A percentile compares a stretch with the other conserved stretches of the same genome.
These are phyloP conservation scores for Scedosporium aurantiacum DNA, from an alignment of 2,329 filamentous ascomycete genomes.

Conservation along the genomic window DNA sequence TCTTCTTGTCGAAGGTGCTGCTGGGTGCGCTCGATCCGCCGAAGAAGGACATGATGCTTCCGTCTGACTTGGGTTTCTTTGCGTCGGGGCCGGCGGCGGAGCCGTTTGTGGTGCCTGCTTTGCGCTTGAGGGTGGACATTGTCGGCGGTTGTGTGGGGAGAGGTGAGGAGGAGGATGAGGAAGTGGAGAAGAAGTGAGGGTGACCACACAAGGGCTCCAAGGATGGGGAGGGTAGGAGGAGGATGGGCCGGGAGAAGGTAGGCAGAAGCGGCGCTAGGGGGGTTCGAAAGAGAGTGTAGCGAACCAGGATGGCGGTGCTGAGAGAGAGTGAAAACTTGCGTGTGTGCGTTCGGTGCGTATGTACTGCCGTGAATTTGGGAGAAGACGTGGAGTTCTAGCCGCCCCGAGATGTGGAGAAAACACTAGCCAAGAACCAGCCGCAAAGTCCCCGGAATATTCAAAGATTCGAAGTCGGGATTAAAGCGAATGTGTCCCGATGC, in stretches of 20 bases:
- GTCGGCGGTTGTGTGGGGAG: slow-evolving; percentile 3
- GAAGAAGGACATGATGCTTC: slow-evolving; percentile 85
- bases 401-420: neutral
- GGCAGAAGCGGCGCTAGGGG: neutral
- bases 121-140: slow-evolving; percentile 56
- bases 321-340: neutral
- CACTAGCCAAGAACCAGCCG: neutral
- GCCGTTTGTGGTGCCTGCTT: slow-evolving; percentile 35
- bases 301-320: neutral
- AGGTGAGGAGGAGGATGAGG: neutral
- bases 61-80: slow-evolving; percentile 65
- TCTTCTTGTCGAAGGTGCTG: slow-evolving; percentile 66
- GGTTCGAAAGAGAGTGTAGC: neutral
- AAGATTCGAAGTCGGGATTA: neutral
- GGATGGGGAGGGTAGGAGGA: neutral
- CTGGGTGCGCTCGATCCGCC: slow-evolving; percentile 31
- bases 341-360: neutral
- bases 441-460: neutral
- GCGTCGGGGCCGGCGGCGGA: slow-evolving; percentile 30
- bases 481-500: neutral
- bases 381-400: neutral
- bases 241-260: neutral
- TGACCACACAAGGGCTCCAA: too few species aligned
- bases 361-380: neutral
- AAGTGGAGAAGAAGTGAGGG: neutral